Percentiles rank a stretch among this genome's conserved stretches.
Evolutionary conservation across 108 stramenopile genomes (phyloP).

Genomic region (Mediolabrus comicus): DNA sequence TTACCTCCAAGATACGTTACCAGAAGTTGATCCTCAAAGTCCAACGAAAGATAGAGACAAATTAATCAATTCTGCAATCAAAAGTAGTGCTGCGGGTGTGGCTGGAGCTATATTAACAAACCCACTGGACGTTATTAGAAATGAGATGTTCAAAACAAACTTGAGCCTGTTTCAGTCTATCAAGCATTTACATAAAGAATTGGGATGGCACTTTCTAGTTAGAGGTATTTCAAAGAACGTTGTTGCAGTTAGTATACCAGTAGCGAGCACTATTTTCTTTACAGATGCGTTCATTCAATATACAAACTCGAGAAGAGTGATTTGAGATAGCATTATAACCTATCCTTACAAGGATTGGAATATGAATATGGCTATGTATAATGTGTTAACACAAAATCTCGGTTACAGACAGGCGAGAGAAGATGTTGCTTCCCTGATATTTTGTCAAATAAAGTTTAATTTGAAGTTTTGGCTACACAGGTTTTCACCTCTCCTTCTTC

Average conservation of each 20-base stretch:
- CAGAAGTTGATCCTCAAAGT: constrained; percentile 57
- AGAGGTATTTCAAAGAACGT: constrained; percentile 94
- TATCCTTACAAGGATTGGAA: neutral
- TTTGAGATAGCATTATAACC: neutral
- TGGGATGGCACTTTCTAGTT: constrained; percentile 61
- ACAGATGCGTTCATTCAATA: constrained; percentile 86
- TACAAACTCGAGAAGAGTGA: constrained; percentile 14
- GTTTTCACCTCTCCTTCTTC: too few relatives aligned
- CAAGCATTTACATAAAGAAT: constrained; percentile 51
- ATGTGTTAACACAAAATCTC: neutral
- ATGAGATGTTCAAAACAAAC: constrained; percentile 99
- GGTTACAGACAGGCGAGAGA: neutral
- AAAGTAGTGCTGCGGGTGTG: constrained; percentile 88
- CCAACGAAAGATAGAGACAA: constrained; percentile 60
- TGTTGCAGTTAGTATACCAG: constrained; percentile 94
- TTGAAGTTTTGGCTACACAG: neutral
- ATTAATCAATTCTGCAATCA: constrained; percentile 83
- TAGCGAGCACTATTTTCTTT: constrained; percentile 94
- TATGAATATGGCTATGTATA: too few relatives aligned
- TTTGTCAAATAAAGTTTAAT: neutral
- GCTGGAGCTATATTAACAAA: constrained; percentile 97
- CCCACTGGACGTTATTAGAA: constrained; percentile 96
- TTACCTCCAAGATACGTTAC: constrained; percentile 60
- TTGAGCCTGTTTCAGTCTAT: constrained; percentile 60
- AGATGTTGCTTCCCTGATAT: too few relatives aligned